Base-by-base conservation (phyloP, 306 rosid genomes). In the Trifolium fragiferum region DNA sequence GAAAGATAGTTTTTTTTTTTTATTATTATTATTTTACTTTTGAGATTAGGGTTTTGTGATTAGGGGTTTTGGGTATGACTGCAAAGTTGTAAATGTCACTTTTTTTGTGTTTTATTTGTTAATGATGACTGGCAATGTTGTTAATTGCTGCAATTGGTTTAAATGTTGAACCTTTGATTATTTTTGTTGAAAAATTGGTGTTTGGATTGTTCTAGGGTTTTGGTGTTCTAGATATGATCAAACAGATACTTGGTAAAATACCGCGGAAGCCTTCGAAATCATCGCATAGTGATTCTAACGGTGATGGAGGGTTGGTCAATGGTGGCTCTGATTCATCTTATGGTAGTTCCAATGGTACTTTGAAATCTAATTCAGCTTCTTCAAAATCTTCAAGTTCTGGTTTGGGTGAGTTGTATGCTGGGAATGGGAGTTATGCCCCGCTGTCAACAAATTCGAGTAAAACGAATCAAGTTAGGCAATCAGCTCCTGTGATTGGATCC, bases 171-270 rank as follows among this genome's bases (percentile, higher is more conserved):
- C 3, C 54, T 33, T 73, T 76, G 47, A 43, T 82, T 66, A 9
- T 9, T 32, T 40, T 53, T 38, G 68, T 73, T 46, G 57, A 70
- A n/a, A n/a, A 62, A 21, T 68, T 15, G 10, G 81, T 68, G 40
- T 66, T 79, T 19, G 58, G 72, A 6, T 47, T 63, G 20, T 20
- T 79, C 25, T 75, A 69, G 69, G 73, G 33, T 73, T 46, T 65
- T 73, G 76, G 66, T 78, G 55, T 69, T 76, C 80, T 77, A 81
- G n/a, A 84, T 77, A 87, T 87, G 88, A 84, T 87, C 61, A 84
- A 84, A 57, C 73, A 84, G 32, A 79, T 87, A 20, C 79, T 84
- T 46, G 85, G 83, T 63, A 80, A 85, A 78, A 46, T 74, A 74
- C 78, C 78, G 6, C 86, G 88, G 21, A 87, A 82, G 79, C 78